Base-by-base conservation (phyloP, 768 basidiomycete genomes). In the Pleurotus tuoliensis region DNA sequence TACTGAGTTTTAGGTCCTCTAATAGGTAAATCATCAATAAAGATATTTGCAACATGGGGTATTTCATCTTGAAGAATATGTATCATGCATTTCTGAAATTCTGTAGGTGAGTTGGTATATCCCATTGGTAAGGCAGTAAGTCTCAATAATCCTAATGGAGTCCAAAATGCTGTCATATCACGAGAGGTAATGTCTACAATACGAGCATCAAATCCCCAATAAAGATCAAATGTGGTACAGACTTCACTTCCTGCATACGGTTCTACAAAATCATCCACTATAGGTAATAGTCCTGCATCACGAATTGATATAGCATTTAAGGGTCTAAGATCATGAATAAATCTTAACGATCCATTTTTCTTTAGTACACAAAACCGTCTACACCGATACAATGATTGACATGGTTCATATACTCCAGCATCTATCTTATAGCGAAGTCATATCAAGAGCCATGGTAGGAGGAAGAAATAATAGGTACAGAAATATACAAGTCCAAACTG, bases 121-220 rank as follows among this genome's bases (percentile, higher is more conserved):
- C 77, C 79, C 59, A 69, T 73, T 0, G 73, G 76, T 0, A 80
- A 44, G 0, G 63, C 66, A 0, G 68, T 72, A 0, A 78, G 62
- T 0, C 66, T 64, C 0, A 74, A 53, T 0, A 66, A 59, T 1
- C 75, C 73, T 3, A 74, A 59, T 0, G 73, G 76, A 0, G 70
- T 75, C 55, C 69, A 64, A 56, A 79, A 80, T 0, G 72, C 70
- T 0, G 76, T 78, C 4, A 73, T 66, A 59, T 62, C 71, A n/a
- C 54, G 59, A 58, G 41, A 67, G 39, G 55, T 4, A 41, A 60
- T 15, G 59, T 66, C 48, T 8, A 68, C 13, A 55, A 22, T 22
- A 22, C 22, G 22, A 22, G 22, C 22, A 22, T 22, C 22, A 22
- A 22, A 22, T 22, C 22, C 22, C 22, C 22, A 22, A 22, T 22